Base-by-base conservation (phyloP, 1,284 basidiomycete species). In the Pseudozyma pruni region DNA sequence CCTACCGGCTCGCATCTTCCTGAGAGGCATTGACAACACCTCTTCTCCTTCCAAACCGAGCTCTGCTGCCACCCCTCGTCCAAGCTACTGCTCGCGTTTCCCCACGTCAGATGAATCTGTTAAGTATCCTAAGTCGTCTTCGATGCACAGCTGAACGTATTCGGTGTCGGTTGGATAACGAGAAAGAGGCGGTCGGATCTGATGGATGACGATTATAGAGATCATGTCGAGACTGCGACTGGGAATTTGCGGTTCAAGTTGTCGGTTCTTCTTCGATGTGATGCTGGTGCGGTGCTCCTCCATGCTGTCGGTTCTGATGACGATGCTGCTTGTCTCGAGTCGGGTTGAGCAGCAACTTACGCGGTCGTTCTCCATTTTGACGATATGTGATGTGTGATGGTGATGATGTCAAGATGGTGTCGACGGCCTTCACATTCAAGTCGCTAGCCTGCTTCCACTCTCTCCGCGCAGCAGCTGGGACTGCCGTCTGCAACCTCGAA, bases 291-390 rank as follows among this genome's bases (percentile, higher is more conserved):
- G 35, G 17, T 58, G 55, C 37, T 45, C 42, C 50, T 64, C 61
- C 54, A 37, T 54, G 50, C 51, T 43, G 46, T 23, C 44, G 46
- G 38, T 54, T 42, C 22, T 46, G 41, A 42, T 37, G 29, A 33
- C 47, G 62, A 55, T 66, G 62, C 62, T 59, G 56, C 62, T 50
- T 43, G 62, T 58, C 27, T n/a, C 14, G 13, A 32, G 2, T 27
- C 8, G 0, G 14, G 25, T 35, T 20, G 47, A 19, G 50, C 56
- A 56, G 49, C 56, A 55, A 79, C 79, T 62, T 57, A 84, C 83
- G 74, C 84, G 84, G 76, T 84, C 84, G 84, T 85, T 85, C 79
- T 85, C 84, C 84, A 85, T 85, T 80, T 79, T 84, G 72, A 56
- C 47, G 47, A 63, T 70, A 56, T 70, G 53, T 60, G 54, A 50